Conservation (phyloP, 352 stramenopile genomes). For the Globisporangium okanoganense region DNA sequence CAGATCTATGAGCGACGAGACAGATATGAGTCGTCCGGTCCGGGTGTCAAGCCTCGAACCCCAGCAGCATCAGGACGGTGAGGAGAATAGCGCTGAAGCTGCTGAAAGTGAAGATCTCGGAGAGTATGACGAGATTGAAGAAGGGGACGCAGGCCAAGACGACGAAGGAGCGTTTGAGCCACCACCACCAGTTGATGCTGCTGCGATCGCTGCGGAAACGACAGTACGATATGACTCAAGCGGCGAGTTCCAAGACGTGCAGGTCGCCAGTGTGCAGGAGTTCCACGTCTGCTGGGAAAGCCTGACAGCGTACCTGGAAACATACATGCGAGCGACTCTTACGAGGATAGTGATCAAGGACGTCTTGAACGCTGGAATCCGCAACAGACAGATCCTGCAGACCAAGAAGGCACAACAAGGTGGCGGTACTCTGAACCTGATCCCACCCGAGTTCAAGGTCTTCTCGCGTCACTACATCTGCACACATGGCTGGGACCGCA, state of each 20-base stretch:
- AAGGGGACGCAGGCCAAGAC: too few relatives aligned
- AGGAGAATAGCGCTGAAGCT: too few relatives aligned
- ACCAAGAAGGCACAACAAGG: neutral
- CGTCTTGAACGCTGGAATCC: neutral
- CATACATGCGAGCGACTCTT: slow-evolving; percentile 1
- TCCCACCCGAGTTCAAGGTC: neutral
- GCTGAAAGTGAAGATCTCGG: too few relatives aligned
- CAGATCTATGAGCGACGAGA: neutral
- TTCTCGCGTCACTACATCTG: slow-evolving; percentile 4
- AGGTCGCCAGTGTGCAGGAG: neutral
- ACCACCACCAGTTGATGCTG: too few relatives aligned
- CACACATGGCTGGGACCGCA: neutral
- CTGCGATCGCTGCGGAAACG: neutral
- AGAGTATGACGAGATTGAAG: too few relatives aligned
- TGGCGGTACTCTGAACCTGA: neutral
- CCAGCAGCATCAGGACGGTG: too few relatives aligned
- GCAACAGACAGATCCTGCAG: neutral
- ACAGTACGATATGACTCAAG: too few relatives aligned
- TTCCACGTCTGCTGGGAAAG: neutral
- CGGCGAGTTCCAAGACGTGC: too few relatives aligned
- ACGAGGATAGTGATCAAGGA: slow-evolving; percentile 4
- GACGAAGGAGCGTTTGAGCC: too few relatives aligned
- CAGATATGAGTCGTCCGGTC: too few relatives aligned
- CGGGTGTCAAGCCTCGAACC: too few relatives aligned
- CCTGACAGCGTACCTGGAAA: neutral